These are phyloP conservation scores for Hymenoscyphus scutula DNA, from an alignment of 2,329 filamentous ascomycete species.

Conservation along the genomic window DNA sequence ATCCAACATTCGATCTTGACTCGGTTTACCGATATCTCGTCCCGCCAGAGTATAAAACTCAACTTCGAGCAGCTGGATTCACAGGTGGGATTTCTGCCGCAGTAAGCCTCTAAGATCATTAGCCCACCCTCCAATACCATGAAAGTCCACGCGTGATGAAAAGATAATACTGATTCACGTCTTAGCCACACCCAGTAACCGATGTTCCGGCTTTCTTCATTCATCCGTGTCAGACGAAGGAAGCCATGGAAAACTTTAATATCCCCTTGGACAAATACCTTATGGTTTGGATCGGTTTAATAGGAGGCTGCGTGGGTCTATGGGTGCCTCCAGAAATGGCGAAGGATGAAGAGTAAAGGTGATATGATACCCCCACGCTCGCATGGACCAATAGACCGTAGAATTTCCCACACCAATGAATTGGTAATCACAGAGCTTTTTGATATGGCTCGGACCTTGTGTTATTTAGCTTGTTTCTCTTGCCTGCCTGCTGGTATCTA, in stretches of 20 bases:
- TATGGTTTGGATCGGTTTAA: constrained; percentile 83
- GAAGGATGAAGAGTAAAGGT: neutral
- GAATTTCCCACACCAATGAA: neutral
- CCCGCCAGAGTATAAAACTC: constrained; percentile 60
- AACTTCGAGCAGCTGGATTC: constrained; percentile 58
- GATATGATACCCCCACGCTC: neutral
- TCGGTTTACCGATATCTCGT: constrained; percentile 70
- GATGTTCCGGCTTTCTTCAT: constrained; percentile 82
- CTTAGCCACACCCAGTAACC: constrained; percentile 66
- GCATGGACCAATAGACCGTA: neutral
- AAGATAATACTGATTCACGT: neutral
- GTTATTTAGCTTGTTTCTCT: constrained; percentile 6
- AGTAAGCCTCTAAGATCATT: constrained; percentile 50
- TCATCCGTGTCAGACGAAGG: constrained; percentile 86
- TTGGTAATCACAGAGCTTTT: neutral
- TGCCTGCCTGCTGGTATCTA: constrained; percentile 8
- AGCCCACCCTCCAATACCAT: neutral
- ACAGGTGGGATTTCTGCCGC: constrained; percentile 75
- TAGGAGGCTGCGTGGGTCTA: constrained; percentile 77
- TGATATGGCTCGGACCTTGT: constrained; percentile 3
- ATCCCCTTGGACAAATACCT: constrained; percentile 69
- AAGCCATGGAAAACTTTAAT: constrained; percentile 67
- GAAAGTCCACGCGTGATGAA: neutral
- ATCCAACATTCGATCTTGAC: constrained; percentile 61
- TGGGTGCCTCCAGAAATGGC: constrained; percentile 72